Evolutionary conservation across 164 flowering plant species (phyloP).

Genomic region (Piper betle): DNA sequence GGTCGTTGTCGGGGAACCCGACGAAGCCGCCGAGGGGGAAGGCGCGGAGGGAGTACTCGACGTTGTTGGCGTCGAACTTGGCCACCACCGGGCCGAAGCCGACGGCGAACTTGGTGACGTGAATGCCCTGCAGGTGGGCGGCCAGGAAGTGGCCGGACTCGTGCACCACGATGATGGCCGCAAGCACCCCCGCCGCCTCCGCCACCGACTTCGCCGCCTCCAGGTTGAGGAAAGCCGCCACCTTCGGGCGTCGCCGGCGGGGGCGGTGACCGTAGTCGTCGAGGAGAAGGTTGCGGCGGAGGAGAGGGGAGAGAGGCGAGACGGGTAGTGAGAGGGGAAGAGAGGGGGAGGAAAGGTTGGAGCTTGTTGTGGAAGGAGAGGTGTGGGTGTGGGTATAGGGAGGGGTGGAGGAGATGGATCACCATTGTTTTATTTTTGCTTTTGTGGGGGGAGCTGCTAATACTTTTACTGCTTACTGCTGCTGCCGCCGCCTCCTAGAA

Average conservation of each 20-base stretch:
- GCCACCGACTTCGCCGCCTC: conserved; percentile 66
- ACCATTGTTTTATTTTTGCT: neutral
- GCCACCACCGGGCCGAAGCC: conserved; percentile 97
- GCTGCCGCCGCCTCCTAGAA: too few species aligned
- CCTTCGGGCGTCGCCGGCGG: neutral
- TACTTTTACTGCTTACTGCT: too few species aligned
- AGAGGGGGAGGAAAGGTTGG: too few species aligned
- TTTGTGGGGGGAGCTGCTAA: neutral
- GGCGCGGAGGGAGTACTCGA: conserved; percentile 90
- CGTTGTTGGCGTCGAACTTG: conserved; percentile 77
- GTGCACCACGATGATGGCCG: conserved; percentile 80
- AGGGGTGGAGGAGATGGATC: neutral
- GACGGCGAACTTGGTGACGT: conserved; percentile 91
- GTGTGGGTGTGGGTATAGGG: too few species aligned
- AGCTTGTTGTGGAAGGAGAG: too few species aligned
- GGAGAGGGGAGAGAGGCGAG: neutral
- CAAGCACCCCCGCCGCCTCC: conserved; percentile 66
- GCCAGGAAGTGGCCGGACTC: conserved; percentile 95
- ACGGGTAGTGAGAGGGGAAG: neutral
- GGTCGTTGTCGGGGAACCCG: conserved; percentile 98
- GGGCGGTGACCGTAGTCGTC: neutral
- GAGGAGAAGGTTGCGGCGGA: neutral
- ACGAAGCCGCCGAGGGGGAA: conserved; percentile 96
- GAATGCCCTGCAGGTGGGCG: conserved; percentile 88
- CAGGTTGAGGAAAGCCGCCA: conserved; percentile 30